These are phyloP conservation scores for Pseudogymnoascus sp. DNA, from an alignment of 2,329 filamentous ascomycete species.

Conservation along the genomic window DNA sequence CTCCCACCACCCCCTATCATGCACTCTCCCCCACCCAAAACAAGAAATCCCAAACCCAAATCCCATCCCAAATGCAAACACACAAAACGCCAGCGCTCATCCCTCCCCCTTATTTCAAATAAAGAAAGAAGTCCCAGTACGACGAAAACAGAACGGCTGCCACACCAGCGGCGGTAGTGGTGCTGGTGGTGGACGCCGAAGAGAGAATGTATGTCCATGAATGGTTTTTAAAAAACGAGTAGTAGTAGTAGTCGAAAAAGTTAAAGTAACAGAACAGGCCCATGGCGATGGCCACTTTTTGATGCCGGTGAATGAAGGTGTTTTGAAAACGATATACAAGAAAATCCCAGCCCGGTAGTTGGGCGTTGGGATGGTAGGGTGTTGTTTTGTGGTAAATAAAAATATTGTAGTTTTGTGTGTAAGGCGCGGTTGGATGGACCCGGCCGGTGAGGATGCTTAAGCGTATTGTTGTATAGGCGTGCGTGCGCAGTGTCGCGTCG, in stretches of 20 bases:
- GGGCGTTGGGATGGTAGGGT: background rate
- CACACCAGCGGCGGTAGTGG: background rate
- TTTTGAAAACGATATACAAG: background rate
- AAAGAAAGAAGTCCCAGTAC: background rate
- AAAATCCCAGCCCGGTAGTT: background rate
- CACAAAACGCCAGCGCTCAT: background rate
- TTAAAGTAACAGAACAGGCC: background rate
- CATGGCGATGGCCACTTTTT: background rate
- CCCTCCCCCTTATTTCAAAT: background rate
- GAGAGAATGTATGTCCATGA: constrained; percentile 6
- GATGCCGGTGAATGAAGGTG: background rate
- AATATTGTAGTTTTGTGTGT: background rate
- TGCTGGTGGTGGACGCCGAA: background rate
- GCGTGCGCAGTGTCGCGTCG: background rate
- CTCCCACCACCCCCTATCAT: background rate
- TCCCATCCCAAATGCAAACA: constrained; percentile 1
- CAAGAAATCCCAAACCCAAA: background rate
- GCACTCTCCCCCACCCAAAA: background rate
- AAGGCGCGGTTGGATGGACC: background rate
- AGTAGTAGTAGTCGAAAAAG: background rate
- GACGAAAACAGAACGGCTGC: constrained; percentile 1
- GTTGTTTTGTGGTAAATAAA: background rate
- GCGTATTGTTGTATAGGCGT: background rate
- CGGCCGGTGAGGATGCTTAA: background rate
- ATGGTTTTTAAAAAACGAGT: background rate